phyloP scores from a whole-genome alignment of 2,329 filamentous ascomycete species.

The Colletotrichum sp. region DNA sequence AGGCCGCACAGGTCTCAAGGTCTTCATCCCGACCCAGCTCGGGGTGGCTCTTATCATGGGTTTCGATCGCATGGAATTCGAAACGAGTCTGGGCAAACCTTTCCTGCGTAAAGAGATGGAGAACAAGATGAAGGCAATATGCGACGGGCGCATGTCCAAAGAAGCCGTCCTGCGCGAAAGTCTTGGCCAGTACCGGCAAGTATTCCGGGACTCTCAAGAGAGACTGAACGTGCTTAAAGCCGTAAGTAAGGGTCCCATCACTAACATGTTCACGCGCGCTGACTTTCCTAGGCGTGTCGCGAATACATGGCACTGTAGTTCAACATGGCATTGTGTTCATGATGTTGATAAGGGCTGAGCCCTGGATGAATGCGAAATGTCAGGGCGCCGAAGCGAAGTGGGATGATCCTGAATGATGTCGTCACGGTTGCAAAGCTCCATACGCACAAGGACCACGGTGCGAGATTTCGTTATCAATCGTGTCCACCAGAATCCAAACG shows the following conservation, averaged over 20 bases:
- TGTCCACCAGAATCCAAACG: slow-evolving; percentile 16
- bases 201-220: slow-evolving; percentile 82
- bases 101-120: slow-evolving; percentile 99
- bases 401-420: slow-evolving; percentile 15
- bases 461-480: slow-evolving; percentile 16
- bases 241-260: slow-evolving; percentile 47
- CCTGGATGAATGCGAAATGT: slow-evolving; percentile 2
- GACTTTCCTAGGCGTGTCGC: slow-evolving; percentile 50
- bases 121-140: slow-evolving; percentile 94
- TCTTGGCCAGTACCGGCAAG: slow-evolving; percentile 82
- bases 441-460: slow-evolving; percentile 13
- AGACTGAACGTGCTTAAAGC: slow-evolving; percentile 71
- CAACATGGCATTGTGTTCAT: background rate
- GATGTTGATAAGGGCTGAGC: slow-evolving; percentile 16
- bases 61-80: slow-evolving; percentile 92
- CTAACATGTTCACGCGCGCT: background rate
- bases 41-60: slow-evolving; percentile 92
- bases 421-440: background rate
- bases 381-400: slow-evolving; percentile 10
- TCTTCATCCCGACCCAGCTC: slow-evolving; percentile 91
- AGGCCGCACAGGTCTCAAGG: slow-evolving; percentile 65
- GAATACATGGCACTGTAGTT: slow-evolving; percentile 52
- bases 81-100: slow-evolving; percentile 91
- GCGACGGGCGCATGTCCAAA: slow-evolving; percentile 80
- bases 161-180: slow-evolving; percentile 81